A percentile compares a stretch with the other conserved stretches of the same genome.
phyloP scores from a whole-genome alignment of 1,284 basidiomycete genomes.

The Naganishia albida region DNA sequence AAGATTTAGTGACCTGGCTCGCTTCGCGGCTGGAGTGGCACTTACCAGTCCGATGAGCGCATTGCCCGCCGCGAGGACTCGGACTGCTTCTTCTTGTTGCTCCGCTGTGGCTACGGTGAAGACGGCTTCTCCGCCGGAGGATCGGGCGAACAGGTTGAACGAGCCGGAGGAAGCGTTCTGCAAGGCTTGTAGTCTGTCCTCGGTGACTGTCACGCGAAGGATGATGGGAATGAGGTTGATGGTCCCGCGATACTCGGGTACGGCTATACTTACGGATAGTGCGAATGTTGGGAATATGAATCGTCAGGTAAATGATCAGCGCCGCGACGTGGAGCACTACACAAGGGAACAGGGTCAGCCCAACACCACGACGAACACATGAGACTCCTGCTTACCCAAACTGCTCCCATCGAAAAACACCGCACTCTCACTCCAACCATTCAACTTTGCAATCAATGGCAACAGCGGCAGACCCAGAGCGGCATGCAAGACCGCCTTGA shows the following conservation, averaged over 20 bases:
- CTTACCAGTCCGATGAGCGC: slow-evolving; percentile 73
- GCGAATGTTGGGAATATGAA: slow-evolving; percentile 72
- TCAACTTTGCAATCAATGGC: slow-evolving; percentile 72
- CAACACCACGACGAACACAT: not conserved
- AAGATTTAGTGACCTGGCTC: not conserved
- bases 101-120: slow-evolving; percentile 53
- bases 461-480: slow-evolving; percentile 73
- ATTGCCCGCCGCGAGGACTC: slow-evolving; percentile 78
- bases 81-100: slow-evolving; percentile 73
- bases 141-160: slow-evolving; percentile 11
- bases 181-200: slow-evolving; percentile 21
- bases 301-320: slow-evolving; percentile 74
- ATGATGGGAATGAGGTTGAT: not conserved
- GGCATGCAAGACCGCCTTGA: slow-evolving; percentile 82
- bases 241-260: not conserved
- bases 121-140: not conserved
- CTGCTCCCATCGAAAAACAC: slow-evolving; percentile 87
- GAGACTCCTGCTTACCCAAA: slow-evolving; percentile 60
- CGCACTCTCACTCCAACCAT: slow-evolving; percentile 83
- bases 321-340: slow-evolving; percentile 74
- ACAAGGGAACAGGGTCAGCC: not conserved
- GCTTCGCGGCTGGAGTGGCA: not conserved
- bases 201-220: slow-evolving; percentile 6
- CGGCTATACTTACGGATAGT: slow-evolving; percentile 56
- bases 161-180: not conserved